These are phyloP conservation scores for Vaccinium macrocarpon DNA, from an alignment of 148 eudicot species.

Conservation along the genomic window DNA sequence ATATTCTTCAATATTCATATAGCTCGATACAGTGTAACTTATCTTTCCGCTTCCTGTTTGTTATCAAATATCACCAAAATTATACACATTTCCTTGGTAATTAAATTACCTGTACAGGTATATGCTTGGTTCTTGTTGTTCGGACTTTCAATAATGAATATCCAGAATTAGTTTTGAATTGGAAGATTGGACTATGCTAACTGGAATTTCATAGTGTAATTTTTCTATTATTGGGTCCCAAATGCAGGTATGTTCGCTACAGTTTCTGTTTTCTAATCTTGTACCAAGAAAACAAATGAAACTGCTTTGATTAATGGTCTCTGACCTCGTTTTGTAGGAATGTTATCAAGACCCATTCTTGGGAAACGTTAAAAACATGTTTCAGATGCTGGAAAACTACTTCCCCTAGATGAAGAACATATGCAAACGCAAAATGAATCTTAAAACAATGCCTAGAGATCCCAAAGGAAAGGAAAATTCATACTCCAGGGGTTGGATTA, in stretches of 20 bases:
- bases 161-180: not conserved
- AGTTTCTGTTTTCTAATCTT: too few relatives aligned
- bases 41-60: not conserved
- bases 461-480: too few relatives aligned
- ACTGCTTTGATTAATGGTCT: too few relatives aligned
- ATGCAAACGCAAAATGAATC: not conserved
- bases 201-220: not conserved
- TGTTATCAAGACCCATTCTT: too few relatives aligned
- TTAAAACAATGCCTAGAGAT: not conserved
- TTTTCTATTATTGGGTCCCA: not conserved
- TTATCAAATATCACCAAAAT: not conserved
- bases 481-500: too few relatives aligned
- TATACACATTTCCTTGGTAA: not conserved
- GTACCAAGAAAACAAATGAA: too few relatives aligned
- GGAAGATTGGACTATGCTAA: not conserved
- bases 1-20: not conserved
- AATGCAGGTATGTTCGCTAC: not conserved
- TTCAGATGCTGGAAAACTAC: too few relatives aligned
- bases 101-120: not conserved
- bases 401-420: not conserved
- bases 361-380: too few relatives aligned
- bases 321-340: too few relatives aligned
- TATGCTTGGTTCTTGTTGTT: not conserved
- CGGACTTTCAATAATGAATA: not conserved
- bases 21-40: not conserved